Percentiles rank a stretch among this genome's conserved stretches.
Evolutionary conservation across 352 stramenopile species (phyloP).

Genomic region (Globisporangium parvum): DNA sequence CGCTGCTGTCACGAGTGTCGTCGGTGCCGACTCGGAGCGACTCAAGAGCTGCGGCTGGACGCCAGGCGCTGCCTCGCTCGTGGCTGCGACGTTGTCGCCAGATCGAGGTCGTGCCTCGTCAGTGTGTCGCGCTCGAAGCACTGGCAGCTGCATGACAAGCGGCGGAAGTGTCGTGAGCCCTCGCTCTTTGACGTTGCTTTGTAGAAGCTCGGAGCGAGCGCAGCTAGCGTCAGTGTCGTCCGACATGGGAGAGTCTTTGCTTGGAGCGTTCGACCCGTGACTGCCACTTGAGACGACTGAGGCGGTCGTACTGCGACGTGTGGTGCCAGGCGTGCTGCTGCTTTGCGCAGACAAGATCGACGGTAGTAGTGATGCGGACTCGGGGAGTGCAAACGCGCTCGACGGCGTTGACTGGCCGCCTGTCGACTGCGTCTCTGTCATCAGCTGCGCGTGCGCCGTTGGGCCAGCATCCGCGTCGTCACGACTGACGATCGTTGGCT

Average conservation of each 20-base stretch:
- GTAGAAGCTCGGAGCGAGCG: not conserved
- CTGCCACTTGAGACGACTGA: no score
- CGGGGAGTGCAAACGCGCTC: constrained; percentile 4
- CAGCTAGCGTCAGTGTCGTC: not conserved
- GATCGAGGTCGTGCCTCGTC: not conserved
- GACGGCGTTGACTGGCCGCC: not conserved
- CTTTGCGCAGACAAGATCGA: no score
- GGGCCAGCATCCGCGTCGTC: no score
- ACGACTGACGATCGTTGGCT: no score
- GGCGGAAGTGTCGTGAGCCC: not conserved
- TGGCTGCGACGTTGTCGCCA: not conserved
- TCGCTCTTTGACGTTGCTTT: not conserved
- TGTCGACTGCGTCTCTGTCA: not conserved
- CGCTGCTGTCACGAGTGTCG: constrained; percentile 12
- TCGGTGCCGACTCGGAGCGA: constrained; percentile 47
- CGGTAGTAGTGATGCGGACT: not conserved
- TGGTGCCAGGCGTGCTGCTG: no score
- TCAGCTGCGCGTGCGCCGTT: not conserved
- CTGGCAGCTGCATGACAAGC: not conserved
- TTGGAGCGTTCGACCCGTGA: no score
- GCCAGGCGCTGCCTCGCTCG: not conserved
- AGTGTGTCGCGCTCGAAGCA: not conserved
- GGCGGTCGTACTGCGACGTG: no score
- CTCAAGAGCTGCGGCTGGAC: not conserved
- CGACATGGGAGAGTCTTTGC: no score